Percentiles rank a stretch among this genome's conserved stretches.
These are phyloP conservation scores for Pseudogymnoascus sp. DNA, from an alignment of 2,329 filamentous ascomycete genomes.

Conservation along the genomic window DNA sequence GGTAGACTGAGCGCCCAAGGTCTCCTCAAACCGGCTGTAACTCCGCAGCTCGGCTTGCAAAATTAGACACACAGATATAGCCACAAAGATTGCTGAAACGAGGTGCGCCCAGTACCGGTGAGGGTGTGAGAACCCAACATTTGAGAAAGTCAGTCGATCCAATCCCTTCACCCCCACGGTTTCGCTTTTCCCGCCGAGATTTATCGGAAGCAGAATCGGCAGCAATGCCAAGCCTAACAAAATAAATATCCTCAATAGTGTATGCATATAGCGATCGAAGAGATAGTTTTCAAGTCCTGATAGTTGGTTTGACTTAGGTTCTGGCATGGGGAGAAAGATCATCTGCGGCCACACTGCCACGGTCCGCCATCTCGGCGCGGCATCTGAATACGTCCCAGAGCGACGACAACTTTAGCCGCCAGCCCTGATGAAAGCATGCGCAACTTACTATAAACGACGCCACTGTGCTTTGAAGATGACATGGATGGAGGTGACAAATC, in stretches of 20 bases:
- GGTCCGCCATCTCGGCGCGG: slow-evolving; percentile 11
- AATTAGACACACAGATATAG: slow-evolving; percentile 73
- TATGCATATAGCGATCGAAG: slow-evolving; percentile 77
- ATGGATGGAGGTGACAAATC: slow-evolving; percentile 2
- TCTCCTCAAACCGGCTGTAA: slow-evolving; percentile 61
- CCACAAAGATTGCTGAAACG: slow-evolving; percentile 63
- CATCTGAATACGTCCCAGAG: slow-evolving; percentile 9
- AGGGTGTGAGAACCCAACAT: slow-evolving; percentile 56
- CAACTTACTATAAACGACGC: slow-evolving; percentile 11
- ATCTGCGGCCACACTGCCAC: slow-evolving; percentile 7
- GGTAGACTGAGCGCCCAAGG: slow-evolving; percentile 69
- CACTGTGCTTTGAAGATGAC: slow-evolving; percentile 9
- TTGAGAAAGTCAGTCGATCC: slow-evolving; percentile 76
- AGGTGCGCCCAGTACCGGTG: slow-evolving; percentile 73
- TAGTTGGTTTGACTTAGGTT: slow-evolving; percentile 10
- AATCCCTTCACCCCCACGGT: slow-evolving; percentile 51
- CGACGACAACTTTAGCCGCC: neutral
- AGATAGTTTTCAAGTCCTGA: slow-evolving; percentile 67
- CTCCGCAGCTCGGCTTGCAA: slow-evolving; percentile 44
- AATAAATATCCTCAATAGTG: slow-evolving; percentile 80
- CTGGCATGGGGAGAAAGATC: slow-evolving; percentile 12
- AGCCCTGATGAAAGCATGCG: neutral
- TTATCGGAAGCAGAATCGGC: slow-evolving; percentile 78
- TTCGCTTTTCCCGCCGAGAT: slow-evolving; percentile 61
- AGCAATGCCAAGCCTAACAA: slow-evolving; percentile 68